Evolutionary conservation across 192 early-diverging fungal species (phyloP), one percentile per base, ranked within the genome.

Genomic region (Oehlia diaphana): DNA sequence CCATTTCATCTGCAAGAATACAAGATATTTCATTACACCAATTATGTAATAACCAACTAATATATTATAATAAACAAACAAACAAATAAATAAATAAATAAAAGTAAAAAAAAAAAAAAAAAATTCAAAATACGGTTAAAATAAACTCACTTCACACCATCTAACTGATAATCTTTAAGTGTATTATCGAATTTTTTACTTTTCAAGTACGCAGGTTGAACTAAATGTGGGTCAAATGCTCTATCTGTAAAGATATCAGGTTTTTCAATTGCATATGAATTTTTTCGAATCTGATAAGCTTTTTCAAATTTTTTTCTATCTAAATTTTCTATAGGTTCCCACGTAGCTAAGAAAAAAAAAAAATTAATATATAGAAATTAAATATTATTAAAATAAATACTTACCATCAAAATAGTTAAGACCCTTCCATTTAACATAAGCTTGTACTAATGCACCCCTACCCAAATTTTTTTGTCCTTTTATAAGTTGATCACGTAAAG

Each of bases 1-100:
- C 93, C 92, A 93, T 94, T 71, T 93, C 92, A 82, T 94, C 92
- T 19, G 93, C 92, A 33, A 93, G 76, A 77, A 93, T 90, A 72
- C 89, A 91, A 31, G 89, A 86, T 44, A 84, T 82, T 10, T 83
- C 50, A 47, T 89, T 86, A 62, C 79, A 84, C 87, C 92, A 93
- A 76, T 94, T 88, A 80, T 92, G 93, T 16, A 90, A 44, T 16
- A 94, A 74, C 92, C 92, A 94, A 61, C 88, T 92, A 82, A 14
- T 21, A 78, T 37, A 37, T 37, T 4, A 37, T 31, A 31, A 31
- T 31, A 31, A 37, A 37, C 0, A 37, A 37, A 69, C 65, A 1
- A 9, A 64, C 19, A 33, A 26, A 9, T 72, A 49, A 35, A 2
- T 12, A 44, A 28, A 1, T 53, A 50, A 28, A 21, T n/a, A 19